Evolutionary conservation across 495 filamentous ascomycete genomes (phyloP), one percentile per base, ranked within the genome.

Genomic region (Aspergillus olivimuriae): DNA sequence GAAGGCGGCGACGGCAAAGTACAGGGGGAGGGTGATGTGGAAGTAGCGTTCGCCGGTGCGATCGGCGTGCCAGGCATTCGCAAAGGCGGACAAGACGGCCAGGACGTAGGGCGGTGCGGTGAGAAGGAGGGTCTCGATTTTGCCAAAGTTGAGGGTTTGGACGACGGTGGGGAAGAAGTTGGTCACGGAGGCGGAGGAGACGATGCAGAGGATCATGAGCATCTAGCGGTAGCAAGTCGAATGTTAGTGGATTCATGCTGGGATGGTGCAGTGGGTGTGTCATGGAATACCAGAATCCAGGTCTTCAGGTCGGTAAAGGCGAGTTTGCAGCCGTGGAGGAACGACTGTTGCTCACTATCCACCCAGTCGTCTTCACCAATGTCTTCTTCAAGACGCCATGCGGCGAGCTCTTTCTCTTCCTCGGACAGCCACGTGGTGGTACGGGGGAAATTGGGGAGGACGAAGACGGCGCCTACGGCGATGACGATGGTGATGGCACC

Each of bases 151-250:
- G 4, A 94, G 70, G 1, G 87, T 90, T 31, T 74, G 69, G 23
- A 92, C 87, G 17, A 94, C 84, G 11, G 86, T 84, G 0, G 88
- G 87, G 68, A 94, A 91, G 75, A 92, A 92, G 61, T 92, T 90
- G n/a, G 85, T 88, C 7, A 88, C 81, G 2, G 83, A 82, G 38
- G 78, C 81, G 20, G 79, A 77, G 20, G 81, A 76, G 11, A 87
- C 80, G 58, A 88, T 83, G 53, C 82, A 78, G 36, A 87, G 76
- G 39, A 90, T 73, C 37, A 86, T 64, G 8, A 86, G 57, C 60
- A 80, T 76, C 77, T 80, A 49, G 5, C 11, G 6, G 11, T 5
- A 11, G 5, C 24, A 1, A 30, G 11, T 20, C 31, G 14, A 4
- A 23, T 1, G 23, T 24, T 41, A 31, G 20, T 23, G 34, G 48